phyloP scores from a whole-genome alignment of 2,329 filamentous ascomycete genomes.

The Alternaria arborescens region DNA sequence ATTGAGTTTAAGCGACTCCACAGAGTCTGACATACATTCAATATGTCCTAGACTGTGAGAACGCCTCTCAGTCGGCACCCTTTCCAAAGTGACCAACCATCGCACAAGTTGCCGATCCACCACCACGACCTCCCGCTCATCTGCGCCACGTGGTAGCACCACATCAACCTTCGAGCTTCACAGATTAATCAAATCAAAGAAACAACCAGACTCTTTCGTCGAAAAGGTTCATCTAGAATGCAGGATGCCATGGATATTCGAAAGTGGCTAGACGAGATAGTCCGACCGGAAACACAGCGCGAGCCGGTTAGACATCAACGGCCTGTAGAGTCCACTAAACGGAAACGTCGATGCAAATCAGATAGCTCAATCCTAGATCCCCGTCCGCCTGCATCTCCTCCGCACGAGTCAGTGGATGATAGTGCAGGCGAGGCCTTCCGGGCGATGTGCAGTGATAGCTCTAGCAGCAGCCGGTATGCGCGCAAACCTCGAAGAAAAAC shows the following conservation, averaged over 20 bases:
- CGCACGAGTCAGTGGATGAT: constrained; percentile 13
- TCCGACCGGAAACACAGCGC: constrained; percentile 43
- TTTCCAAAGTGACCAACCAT: constrained; percentile 19
- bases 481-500: constrained; percentile 58
- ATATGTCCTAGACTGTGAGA: neutral
- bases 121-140: constrained; percentile 15
- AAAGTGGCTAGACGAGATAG: constrained; percentile 56
- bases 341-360: constrained; percentile 45
- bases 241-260: constrained; percentile 54
- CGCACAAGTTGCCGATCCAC: constrained; percentile 34
- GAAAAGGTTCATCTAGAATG: constrained; percentile 34
- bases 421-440: constrained; percentile 27
- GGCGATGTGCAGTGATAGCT: constrained; percentile 20
- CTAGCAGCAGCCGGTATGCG: constrained; percentile 48
- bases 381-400: constrained; percentile 20
- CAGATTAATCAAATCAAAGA: constrained; percentile 18
- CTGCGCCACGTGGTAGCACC: constrained; percentile 40
- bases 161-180: constrained; percentile 11
- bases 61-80: constrained; percentile 1
- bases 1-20: neutral
- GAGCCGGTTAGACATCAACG: constrained; percentile 25
- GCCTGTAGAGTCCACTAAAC: constrained; percentile 9
- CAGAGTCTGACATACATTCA: neutral
- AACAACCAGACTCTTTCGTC: constrained; percentile 13
- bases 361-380: constrained; percentile 52